Conservation (phyloP, 176 grass and related monocot species). For the Secale cereale region DNA sequence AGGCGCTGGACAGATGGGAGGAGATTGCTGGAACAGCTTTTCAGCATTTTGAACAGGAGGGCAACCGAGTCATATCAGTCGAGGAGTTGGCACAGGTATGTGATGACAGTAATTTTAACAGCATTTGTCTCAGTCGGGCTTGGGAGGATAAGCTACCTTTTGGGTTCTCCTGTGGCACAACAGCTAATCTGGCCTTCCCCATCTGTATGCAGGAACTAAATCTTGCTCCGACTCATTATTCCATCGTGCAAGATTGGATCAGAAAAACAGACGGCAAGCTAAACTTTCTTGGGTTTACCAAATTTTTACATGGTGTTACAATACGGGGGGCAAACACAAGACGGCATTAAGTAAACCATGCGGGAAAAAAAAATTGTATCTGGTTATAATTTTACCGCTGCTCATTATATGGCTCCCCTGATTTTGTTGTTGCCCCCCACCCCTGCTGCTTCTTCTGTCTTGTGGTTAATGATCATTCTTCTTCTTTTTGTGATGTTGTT, state of each 20-base stretch:
- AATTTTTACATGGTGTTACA: conserved; percentile 98
- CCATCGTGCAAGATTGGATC: conserved; percentile 94
- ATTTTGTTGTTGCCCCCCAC: conserved; percentile 39
- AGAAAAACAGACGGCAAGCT: conserved; percentile 93
- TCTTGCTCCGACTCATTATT: conserved; percentile 72
- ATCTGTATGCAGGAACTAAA: conserved; percentile 65
- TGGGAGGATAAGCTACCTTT: not conserved
- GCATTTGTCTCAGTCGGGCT: not conserved
- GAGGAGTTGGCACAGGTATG: conserved; percentile 91
- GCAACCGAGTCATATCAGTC: conserved; percentile 75
- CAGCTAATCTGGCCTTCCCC: not conserved
- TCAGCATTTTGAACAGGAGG: conserved; percentile 84
- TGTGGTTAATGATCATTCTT: conserved; percentile 51
- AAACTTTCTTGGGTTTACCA: conserved; percentile 93
- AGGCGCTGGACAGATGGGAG: conserved; percentile 96
- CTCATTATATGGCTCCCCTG: conserved; percentile 41
- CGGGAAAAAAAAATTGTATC: conserved; percentile 43
- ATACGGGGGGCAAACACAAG: conserved; percentile 82
- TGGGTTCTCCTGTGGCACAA: no score
- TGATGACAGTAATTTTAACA: not conserved
- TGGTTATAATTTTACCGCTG: conserved; percentile 62
- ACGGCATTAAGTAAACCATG: conserved; percentile 60
- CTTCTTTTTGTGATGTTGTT: conserved; percentile 34
- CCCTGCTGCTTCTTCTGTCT: not conserved
- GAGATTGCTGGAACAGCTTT: conserved; percentile 93